Evolutionary conservation across 2,329 filamentous ascomycete genomes (phyloP).

Genomic region (Sclerotinia sclerotiorum): DNA sequence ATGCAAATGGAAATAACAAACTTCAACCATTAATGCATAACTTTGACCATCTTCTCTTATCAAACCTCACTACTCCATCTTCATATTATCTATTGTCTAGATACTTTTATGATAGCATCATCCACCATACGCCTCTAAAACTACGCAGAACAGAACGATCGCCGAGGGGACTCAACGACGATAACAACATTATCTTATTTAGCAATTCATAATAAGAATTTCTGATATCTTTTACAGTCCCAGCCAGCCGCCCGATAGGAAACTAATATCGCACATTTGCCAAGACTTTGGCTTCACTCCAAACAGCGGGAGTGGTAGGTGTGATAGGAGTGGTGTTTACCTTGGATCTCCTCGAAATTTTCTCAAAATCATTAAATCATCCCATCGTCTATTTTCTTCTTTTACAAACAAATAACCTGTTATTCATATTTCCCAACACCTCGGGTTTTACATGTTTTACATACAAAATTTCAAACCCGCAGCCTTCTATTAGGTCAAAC

Average conservation of each 20-base stretch:
- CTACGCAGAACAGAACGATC: too few species aligned
- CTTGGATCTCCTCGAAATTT: too few species aligned
- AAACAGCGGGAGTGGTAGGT: not conserved
- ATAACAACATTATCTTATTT: too few species aligned
- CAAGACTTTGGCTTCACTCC: not conserved
- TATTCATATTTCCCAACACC: not conserved
- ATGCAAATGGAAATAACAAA: too few species aligned
- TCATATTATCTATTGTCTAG: not conserved
- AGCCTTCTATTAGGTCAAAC: not conserved
- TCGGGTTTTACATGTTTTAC: not conserved
- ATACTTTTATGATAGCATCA: not conserved
- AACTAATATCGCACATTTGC: not conserved
- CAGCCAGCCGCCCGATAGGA: too few species aligned
- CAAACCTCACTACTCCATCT: not conserved
- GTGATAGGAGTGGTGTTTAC: not conserved
- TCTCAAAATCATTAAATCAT: not conserved
- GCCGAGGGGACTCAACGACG: too few species aligned
- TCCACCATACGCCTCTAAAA: not conserved
- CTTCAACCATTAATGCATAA: not conserved
- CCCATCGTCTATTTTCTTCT: not conserved
- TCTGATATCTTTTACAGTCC: too few species aligned
- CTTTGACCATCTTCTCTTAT: not conserved
- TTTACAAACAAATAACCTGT: not conserved
- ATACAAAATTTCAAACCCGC: not conserved
- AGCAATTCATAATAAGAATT: too few species aligned